Evolutionary conservation across 208 protist genomes (phyloP).

Genomic region (Herpetomonas tarakana): DNA sequence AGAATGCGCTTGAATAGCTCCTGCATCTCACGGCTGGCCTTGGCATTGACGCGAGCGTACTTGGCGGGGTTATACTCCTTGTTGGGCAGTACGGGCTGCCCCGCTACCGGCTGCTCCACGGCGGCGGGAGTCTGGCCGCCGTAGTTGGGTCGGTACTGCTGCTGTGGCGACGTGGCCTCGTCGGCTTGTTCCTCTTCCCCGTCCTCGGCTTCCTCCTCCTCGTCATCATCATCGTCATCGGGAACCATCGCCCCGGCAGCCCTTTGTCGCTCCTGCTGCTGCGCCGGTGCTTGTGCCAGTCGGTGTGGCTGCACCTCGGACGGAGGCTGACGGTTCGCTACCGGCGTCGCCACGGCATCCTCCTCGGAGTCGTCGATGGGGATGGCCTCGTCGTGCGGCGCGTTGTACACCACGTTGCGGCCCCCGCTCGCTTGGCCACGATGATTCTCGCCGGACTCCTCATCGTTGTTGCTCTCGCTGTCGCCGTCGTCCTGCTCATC

Average conservation of each 20-base stretch:
- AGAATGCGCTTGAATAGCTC: slow-evolving; percentile 97
- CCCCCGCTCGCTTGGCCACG: neutral
- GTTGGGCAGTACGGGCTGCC: slow-evolving; percentile 11
- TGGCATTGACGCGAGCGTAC: slow-evolving; percentile 81
- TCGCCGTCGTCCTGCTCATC: too few relatives aligned
- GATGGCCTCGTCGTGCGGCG: slow-evolving; percentile 69
- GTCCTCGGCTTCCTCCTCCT: slow-evolving; percentile 39
- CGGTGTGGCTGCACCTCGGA: slow-evolving; percentile 7
- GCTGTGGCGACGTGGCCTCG: neutral
- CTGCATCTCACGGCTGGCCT: slow-evolving; percentile 90
- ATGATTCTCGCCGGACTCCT: neutral
- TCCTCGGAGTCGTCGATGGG: slow-evolving; percentile 18
- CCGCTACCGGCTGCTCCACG: slow-evolving; percentile 8
- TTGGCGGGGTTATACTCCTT: slow-evolving; percentile 86
- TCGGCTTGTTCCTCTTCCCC: slow-evolving; percentile 16
- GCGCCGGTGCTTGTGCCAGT: neutral
- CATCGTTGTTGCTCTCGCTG: slow-evolving; percentile 10
- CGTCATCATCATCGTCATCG: slow-evolving; percentile 13
- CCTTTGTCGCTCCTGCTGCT: slow-evolving; percentile 6
- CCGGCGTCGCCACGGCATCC: slow-evolving; percentile 22
- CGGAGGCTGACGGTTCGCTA: slow-evolving; percentile 12
- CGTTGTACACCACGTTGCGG: slow-evolving; percentile 41
- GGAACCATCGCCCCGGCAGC: slow-evolving; percentile 26
- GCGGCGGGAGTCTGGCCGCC: neutral
- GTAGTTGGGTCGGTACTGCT: neutral